phyloP scores from a whole-genome alignment of 148 eudicot species.

The Rhododendron ovatum region DNA sequence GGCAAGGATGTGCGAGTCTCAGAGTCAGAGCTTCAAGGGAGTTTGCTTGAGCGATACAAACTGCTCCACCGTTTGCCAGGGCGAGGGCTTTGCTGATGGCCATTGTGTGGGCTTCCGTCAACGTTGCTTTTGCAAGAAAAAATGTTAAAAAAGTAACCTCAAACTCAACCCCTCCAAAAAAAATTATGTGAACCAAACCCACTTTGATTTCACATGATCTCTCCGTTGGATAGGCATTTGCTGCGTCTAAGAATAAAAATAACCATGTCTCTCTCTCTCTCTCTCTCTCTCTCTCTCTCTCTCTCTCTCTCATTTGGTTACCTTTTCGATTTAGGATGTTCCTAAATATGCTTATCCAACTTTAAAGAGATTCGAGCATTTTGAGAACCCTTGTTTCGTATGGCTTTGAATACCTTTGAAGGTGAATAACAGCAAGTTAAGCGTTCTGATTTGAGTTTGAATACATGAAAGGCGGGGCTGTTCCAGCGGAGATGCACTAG shows the following conservation, averaged over 20 bases:
- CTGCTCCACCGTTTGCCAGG: conserved; percentile 24
- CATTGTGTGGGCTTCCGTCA: neutral
- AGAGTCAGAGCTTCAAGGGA: conserved; percentile 23
- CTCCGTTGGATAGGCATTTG: no score
- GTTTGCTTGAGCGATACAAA: conserved; percentile 15
- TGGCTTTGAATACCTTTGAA: no score
- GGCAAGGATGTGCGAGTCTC: conserved; percentile 17
- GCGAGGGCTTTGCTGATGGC: conserved; percentile 27
- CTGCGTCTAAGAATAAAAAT: neutral
- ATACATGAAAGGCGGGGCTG: no score
- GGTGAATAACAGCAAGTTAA: no score
- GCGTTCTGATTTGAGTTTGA: no score
- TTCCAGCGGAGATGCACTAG: no score
- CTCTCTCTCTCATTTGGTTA: neutral
- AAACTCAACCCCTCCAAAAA: neutral
- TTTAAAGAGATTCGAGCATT: no score
- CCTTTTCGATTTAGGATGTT: neutral
- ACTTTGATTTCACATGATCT: neutral
- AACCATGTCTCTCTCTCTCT: neutral
- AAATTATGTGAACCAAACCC: neutral
- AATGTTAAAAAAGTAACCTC: neutral
- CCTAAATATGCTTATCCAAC: neutral
- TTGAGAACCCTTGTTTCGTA: no score
- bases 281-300: neutral
- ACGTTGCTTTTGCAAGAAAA: neutral